Conservation (phyloP, 1,139 yeast species). For the Kodamaea suecica region DNA sequence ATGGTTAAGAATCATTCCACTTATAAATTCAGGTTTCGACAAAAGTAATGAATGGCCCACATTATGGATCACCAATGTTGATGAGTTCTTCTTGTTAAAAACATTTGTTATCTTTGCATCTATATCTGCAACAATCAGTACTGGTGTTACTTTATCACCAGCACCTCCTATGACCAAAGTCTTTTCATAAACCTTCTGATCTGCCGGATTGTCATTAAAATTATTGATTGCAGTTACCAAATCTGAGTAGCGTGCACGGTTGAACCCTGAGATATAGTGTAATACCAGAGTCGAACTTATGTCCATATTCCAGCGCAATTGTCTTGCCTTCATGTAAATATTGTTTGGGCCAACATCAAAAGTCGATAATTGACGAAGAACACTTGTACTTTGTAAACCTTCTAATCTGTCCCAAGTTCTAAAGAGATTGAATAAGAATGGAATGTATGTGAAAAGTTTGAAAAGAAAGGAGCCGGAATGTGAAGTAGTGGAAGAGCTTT, state of each 20-base stretch:
- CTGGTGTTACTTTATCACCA: slow-evolving; percentile 56
- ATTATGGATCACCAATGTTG: slow-evolving; percentile 39
- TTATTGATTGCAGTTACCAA: slow-evolving; percentile 38
- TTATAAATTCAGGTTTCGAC: slow-evolving; percentile 61
- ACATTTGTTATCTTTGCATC: slow-evolving; percentile 24
- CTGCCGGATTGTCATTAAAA: slow-evolving; percentile 33
- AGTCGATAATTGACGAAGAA: slow-evolving; percentile 47
- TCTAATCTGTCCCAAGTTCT: slow-evolving; percentile 60
- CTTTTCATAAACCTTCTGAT: slow-evolving; percentile 33
- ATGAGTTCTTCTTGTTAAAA: slow-evolving; percentile 31
- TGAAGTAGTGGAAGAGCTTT: no score
- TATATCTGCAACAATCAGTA: slow-evolving; percentile 26
- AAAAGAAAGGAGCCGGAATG: slow-evolving; percentile 15
- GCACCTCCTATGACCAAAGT: slow-evolving; percentile 58
- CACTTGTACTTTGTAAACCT: slow-evolving; percentile 60
- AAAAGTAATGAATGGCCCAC: slow-evolving; percentile 69
- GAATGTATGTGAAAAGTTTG: slow-evolving; percentile 35
- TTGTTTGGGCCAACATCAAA: slow-evolving; percentile 17
- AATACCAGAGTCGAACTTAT: slow-evolving; percentile 55
- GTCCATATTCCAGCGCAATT: slow-evolving; percentile 71
- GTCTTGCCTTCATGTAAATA: slow-evolving; percentile 49
- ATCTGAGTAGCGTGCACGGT: slow-evolving; percentile 42
- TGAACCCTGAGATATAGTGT: slow-evolving; percentile 50
- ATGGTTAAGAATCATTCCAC: slow-evolving; percentile 63
- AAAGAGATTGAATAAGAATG: slow-evolving; percentile 52